Evolutionary conservation across 2,329 filamentous ascomycete genomes (phyloP), one percentile per base, ranked within the genome.

Genomic region (Colletotrichum tamarilloi): DNA sequence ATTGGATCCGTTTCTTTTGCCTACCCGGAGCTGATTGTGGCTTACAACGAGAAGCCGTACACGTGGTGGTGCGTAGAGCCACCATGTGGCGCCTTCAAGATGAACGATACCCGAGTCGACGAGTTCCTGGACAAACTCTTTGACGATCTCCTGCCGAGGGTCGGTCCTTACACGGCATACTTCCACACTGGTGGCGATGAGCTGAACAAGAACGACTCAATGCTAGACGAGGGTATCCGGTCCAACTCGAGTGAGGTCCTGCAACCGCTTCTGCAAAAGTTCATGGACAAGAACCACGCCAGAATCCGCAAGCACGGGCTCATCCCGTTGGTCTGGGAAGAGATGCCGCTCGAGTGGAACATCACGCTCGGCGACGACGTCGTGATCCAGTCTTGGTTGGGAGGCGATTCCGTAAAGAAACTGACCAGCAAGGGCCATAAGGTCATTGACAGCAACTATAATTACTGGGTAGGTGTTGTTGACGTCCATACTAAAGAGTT

Each of bases 161-260:
- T 95, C 12, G 84, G 86, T 9, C 91, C 92, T 0, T 94, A 94
- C 81, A 87, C 92, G 2, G 84, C 90, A 7, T 90, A 96, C 83
- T 97, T 96, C 85, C 95, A 97, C 83, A 93, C 93, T 1, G 95
- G 95, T 57, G 95, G 95, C 67, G 95, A 97, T 78, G 95, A 97
- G 84, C 91, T 97, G 74, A 96, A 97, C 82, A 87, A 87, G 74
- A 92, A 95, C 77, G 90, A 92, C 65, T 95, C 94, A 79, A 85
- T 85, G 53, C 88, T 96, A 12, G 95, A 97, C 79, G 89, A 92
- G 5, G 93, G 90, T 1, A 91, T 97, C 49, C 82, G 87, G 6
- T 93, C 92, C 38, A 94, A 93, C 79, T 85, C 91, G 67, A 84
- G 87, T 0, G 82, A 85, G 1, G 87, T 96, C 16, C 85, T 97